Conservation (phyloP, 1,284 basidiomycete species). For the Cutaneotrichosporon spelunceum region DNA sequence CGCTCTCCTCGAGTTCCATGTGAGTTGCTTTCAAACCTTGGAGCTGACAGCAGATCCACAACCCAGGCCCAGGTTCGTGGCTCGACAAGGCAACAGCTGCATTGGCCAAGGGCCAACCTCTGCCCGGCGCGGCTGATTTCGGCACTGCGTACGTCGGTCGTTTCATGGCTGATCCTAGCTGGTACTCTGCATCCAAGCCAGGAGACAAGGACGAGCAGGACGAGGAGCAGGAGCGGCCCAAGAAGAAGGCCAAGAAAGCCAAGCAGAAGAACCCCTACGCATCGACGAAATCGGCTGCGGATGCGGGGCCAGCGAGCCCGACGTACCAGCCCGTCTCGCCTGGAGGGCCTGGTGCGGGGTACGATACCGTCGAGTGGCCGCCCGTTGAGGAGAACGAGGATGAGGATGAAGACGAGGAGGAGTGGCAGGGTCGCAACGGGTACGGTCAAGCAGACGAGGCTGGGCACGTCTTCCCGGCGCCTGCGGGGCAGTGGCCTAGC, state of each 20-base stretch:
- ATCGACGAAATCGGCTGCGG: neutral
- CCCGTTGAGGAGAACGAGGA: conserved; percentile 2
- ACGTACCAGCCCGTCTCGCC: conserved; percentile 23
- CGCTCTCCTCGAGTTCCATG: conserved; percentile 50
- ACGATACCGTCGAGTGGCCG: conserved; percentile 4
- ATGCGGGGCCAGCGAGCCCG: conserved; percentile 7
- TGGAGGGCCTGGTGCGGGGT: neutral
- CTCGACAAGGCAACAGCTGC: conserved; percentile 51
- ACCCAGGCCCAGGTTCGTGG: conserved; percentile 51
- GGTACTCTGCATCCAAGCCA: conserved; percentile 21
- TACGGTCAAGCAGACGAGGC: neutral
- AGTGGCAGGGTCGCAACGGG: conserved; percentile 10
- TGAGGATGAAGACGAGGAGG: conserved; percentile 4
- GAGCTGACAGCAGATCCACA: conserved; percentile 36
- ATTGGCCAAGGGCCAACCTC: conserved; percentile 37
- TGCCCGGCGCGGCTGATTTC: conserved; percentile 37
- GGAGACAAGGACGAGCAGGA: conserved; percentile 10
- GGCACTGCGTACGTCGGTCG: conserved; percentile 31
- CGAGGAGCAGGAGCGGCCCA: neutral
- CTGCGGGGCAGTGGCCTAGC: conserved; percentile 16
- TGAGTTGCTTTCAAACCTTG: conserved; percentile 22
- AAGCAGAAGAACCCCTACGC: conserved; percentile 4
- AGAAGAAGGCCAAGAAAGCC: conserved; percentile 11
- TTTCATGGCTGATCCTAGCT: conserved; percentile 15
- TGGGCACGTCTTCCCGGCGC: conserved; percentile 22